Base-by-base conservation (phyloP, 164 flowering plant genomes). In the Cinnamomum micranthum region DNA sequence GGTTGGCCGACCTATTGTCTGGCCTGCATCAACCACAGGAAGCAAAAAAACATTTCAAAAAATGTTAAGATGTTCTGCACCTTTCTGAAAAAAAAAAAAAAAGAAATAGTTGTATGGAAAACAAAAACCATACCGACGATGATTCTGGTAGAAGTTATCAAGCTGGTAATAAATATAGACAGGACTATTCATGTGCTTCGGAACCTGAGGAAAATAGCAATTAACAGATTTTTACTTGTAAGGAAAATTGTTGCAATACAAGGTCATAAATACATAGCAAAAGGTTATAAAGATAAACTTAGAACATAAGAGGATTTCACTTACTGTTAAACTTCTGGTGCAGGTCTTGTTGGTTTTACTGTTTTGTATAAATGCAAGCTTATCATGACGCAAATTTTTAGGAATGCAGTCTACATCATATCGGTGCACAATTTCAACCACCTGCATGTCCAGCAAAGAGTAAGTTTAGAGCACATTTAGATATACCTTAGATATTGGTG, bases 61-160 rank as follows among this genome's bases (percentile, higher is more conserved):
- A 41, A 41, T 41, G 47, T 9, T 41, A 41, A 41, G 47, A 41
- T 41, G 47, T 41, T 6, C 11, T 7, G 47, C 10, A 9, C 0
- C 10, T 41, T 7, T 41, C 47, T 41, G 35, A 31, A 41, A 41
- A 41, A 6, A 41, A 41, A 41, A 41, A 0, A 41, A 7, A 41
- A 41, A 11, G 9, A 41, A 41, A 41, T 41, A 41, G 47, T 41
- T 41, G 10, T 9, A 41, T 41, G 47, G 47, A 41, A 41, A 41
- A 31, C 35, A 41, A 41, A 41, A 6, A 41, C 9, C 47, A 7
- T 83, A 92, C 97, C 97, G 80, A 35, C 97, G 93, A 80, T 92
- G 97, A 70, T 92, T 92, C 82, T 92, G 97, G 76, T 89, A 90
- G 81, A 88, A 92, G 77, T 89, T 84, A 69, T 88, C 89, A 68